Percentiles rank a stretch among this genome's conserved stretches.
phyloP scores from a whole-genome alignment of 257 asterid genomes.

The Solanum megistacrolobum region DNA sequence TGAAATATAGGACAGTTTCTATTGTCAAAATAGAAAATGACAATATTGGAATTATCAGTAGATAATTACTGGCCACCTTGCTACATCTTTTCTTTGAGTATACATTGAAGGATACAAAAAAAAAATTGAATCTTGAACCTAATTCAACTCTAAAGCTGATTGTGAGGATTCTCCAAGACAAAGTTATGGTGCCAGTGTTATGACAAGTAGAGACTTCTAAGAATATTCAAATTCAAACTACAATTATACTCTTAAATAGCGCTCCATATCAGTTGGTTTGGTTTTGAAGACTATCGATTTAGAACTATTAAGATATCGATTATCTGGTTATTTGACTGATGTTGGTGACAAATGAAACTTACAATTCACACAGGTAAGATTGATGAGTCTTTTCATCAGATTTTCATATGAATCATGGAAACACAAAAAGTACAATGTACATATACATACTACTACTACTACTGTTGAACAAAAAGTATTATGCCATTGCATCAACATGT shows the following conservation, averaged over 20 bases:
- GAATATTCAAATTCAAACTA: not conserved
- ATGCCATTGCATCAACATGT: not conserved
- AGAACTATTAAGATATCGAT: not conserved
- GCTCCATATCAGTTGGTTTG: not conserved
- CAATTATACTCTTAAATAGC: not conserved
- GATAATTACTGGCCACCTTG: not conserved
- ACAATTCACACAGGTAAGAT: not conserved
- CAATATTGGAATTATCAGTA: not conserved
- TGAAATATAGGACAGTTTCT: not conserved
- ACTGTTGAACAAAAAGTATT: conserved; percentile 1
- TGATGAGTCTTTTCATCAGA: not conserved
- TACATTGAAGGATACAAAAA: not conserved
- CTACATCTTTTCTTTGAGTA: not conserved
- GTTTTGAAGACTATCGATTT: not conserved
- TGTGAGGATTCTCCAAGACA: not conserved
- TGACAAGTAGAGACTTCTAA: not conserved
- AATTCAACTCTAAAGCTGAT: not conserved
- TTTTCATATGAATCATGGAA: not conserved
- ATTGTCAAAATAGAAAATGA: not conserved
- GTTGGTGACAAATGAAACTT: not conserved
- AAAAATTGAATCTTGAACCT: not conserved
- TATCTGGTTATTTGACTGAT: not conserved
- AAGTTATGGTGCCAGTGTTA: not conserved
- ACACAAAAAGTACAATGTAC: not conserved
- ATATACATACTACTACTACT: not conserved